Percentiles rank a stretch among this genome's conserved stretches.
Evolutionary conservation across 306 rosid species (phyloP).

Genomic region (Pyrus betulifolia): DNA sequence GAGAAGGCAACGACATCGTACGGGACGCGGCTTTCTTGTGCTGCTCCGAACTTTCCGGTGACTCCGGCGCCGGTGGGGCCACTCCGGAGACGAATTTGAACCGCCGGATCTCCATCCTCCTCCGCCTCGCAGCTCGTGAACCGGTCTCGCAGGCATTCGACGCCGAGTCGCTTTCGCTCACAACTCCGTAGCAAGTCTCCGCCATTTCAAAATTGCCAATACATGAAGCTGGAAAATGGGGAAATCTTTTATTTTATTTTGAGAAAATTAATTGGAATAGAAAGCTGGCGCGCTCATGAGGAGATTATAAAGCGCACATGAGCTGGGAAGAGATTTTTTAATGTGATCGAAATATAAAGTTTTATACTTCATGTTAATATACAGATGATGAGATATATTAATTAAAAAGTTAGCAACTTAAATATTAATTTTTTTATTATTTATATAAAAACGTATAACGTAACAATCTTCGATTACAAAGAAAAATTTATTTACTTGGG

Average conservation of each 20-base stretch:
- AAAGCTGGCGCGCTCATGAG: slow-evolving; percentile 7
- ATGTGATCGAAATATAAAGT: no score
- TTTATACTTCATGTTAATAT: accelerated
- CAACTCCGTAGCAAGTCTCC: slow-evolving; percentile 31
- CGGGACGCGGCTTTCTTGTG: slow-evolving; percentile 19
- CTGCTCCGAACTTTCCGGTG: slow-evolving; percentile 9
- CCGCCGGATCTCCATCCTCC: slow-evolving; percentile 50
- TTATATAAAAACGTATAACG: accelerated
- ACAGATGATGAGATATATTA: accelerated
- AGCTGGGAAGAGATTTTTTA: no score
- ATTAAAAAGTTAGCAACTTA: no score
- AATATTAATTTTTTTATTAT: no score
- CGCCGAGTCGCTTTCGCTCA: slow-evolving; percentile 20
- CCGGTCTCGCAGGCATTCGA: slow-evolving; percentile 1
- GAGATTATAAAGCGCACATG: not conserved
- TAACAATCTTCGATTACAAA: accelerated
- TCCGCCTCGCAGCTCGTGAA: slow-evolving; percentile 39
- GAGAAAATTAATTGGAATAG: not conserved
- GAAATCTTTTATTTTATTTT: not conserved
- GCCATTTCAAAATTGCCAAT: slow-evolving; percentile 23
- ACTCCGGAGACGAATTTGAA: slow-evolving; percentile 31
- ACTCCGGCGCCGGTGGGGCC: not conserved
- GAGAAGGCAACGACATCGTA: slow-evolving; percentile 6
- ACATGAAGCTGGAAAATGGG: not conserved
- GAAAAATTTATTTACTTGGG: not conserved